Evolutionary conservation across 169 alveolate genomes (phyloP), one percentile per base, ranked within the genome.

Genomic region (Plasmodium blacklocki): DNA sequence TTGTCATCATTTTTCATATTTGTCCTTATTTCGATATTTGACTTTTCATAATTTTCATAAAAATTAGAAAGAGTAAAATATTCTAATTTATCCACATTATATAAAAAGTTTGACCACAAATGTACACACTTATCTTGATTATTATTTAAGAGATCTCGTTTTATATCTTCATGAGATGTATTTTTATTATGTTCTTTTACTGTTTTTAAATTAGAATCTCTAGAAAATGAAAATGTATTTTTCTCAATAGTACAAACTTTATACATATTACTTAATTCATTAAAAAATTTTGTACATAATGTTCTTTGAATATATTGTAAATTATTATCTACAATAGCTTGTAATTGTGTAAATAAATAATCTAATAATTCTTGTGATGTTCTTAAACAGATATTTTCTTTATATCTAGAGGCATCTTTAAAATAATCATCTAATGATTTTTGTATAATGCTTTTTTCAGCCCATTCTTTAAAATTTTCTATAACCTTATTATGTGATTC

Each of bases 361-460:
- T 52, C 70, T 49, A 92, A 47, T 11, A 92, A 66, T 39, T 92
- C 95, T 29, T 92, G 75, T 14, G 88, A 88, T 0, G 93, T 92
- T 71, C 72, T 88, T 56, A 66, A 8, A 15, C 93, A 92, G 15
- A 92, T 88, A 49, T 21, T 78, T 88, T 75, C 85, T 62, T 88
- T 94, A 66, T 94, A 94, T 64, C 96, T 87, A 32, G 94, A 89
- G 19, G 96, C 95, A 23, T 88, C 91, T 39, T 63, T 63, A 47
- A 92, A 83, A 73, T 94, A 94, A 39, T 86, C 89, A 45, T 72
- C 91, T n/a, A 92, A 80, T 58, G 89, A 78, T 78, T 73, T 67
- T 50, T 89, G 67, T 12, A 73, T 73, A 18, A 93, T 43, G n/a
- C 70, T 93, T 21, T 66, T 64, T 56, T 72, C 92, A 45, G 92